Conservation (phyloP, 768 basidiomycete species). For the Trametes elegans region DNA sequence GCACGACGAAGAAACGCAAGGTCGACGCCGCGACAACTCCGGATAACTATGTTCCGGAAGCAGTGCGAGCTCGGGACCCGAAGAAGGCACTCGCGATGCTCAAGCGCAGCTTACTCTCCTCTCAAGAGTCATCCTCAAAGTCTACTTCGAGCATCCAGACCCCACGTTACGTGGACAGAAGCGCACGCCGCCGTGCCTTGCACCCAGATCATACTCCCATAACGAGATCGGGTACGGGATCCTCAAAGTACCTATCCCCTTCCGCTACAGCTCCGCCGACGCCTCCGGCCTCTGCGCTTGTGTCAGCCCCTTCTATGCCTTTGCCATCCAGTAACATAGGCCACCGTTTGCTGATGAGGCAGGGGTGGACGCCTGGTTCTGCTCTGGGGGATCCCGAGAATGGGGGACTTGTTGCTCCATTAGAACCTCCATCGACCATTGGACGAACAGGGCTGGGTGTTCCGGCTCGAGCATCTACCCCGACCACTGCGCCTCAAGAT, state of each 20-base stretch:
- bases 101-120: conserved; percentile 60
- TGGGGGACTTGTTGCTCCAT: conserved; percentile 52
- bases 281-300: conserved; percentile 26
- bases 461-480: conserved; percentile 1
- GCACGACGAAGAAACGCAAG: conserved; percentile 27
- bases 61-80: conserved; percentile 40
- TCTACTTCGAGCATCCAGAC: not conserved
- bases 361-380: conserved; percentile 74
- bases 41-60: not conserved
- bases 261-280: conserved; percentile 10
- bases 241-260: conserved; percentile 11
- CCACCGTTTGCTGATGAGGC: conserved; percentile 63
- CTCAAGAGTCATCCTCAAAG: conserved; percentile 33
- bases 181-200: conserved; percentile 65
- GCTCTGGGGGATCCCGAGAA: conserved; percentile 44
- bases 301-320: conserved; percentile 46
- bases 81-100: conserved; percentile 67
- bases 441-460: conserved; percentile 57
- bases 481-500: conserved; percentile 26
- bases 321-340: conserved; percentile 62
- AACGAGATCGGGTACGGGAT: conserved; percentile 23
- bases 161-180: conserved; percentile 60
- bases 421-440: conserved; percentile 43
- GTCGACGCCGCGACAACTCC: conserved; percentile 6
- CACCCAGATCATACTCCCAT: conserved; percentile 51